Conservation (phyloP, 768 basidiomycete species). For the Xerocomellus chrysenteron region DNA sequence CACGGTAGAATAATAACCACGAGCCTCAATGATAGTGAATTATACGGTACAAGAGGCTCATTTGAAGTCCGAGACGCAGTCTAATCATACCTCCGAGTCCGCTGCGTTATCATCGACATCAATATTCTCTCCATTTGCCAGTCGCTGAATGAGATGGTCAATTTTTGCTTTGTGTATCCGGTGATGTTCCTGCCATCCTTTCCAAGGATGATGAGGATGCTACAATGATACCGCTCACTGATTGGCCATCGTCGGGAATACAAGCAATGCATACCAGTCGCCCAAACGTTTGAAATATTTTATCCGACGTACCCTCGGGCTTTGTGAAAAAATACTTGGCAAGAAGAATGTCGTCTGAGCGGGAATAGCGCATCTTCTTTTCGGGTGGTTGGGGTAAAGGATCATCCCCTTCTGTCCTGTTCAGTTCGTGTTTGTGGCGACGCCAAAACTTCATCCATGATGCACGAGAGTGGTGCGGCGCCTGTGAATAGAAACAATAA, state of each 20-base stretch:
- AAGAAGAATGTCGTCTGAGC: slow-evolving; percentile 73
- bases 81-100: slow-evolving; percentile 28
- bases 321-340: slow-evolving; percentile 72
- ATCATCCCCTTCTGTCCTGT: slow-evolving; percentile 62
- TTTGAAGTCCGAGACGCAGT: neutral
- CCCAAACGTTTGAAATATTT: slow-evolving; percentile 80
- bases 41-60: slow-evolving; percentile 6
- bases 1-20: slow-evolving; percentile 15
- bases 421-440: slow-evolving; percentile 81
- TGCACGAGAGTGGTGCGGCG: slow-evolving; percentile 86
- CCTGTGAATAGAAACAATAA: slow-evolving; percentile 41
- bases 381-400: slow-evolving; percentile 75
- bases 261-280: slow-evolving; percentile 48
- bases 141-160: slow-evolving; percentile 69
- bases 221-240: slow-evolving; percentile 29
- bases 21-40: neutral
- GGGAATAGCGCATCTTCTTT: slow-evolving; percentile 87
- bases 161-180: slow-evolving; percentile 86
- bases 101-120: slow-evolving; percentile 32
- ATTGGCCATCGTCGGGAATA: neutral
- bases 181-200: slow-evolving; percentile 92
- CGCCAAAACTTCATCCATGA: slow-evolving; percentile 96
- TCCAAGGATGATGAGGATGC: slow-evolving; percentile 91
- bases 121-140: slow-evolving; percentile 57
- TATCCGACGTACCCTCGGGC: slow-evolving; percentile 80